phyloP scores from a whole-genome alignment of 768 basidiomycete genomes.

The Kwoniella europaea region DNA sequence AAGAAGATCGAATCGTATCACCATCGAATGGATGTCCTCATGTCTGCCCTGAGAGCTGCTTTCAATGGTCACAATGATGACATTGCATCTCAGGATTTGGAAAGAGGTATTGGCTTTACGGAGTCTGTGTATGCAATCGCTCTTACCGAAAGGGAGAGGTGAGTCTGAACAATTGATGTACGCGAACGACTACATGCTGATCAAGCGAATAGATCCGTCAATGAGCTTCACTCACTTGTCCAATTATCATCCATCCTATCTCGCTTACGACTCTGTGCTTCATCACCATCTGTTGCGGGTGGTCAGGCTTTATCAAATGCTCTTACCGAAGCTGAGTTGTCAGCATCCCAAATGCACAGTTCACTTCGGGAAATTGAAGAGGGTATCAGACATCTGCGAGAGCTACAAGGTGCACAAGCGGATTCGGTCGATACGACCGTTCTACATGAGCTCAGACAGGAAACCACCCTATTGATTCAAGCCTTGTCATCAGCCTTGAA shows the following conservation, averaged over 20 bases:
- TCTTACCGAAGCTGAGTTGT: constrained; percentile 13
- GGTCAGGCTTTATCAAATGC: constrained; percentile 1
- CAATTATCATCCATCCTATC: constrained; percentile 17
- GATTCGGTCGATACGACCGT: constrained; percentile 21
- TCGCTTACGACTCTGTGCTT: constrained; percentile 27
- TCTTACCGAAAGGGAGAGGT: constrained; percentile 70
- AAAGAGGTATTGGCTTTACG: constrained; percentile 74
- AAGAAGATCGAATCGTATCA: constrained; percentile 50
- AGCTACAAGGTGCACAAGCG: constrained; percentile 30
- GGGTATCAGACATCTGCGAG: constrained; percentile 37
- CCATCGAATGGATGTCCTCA: constrained; percentile 65
- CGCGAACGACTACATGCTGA: not conserved
- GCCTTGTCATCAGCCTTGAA: constrained; percentile 18
- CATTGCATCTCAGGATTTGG: constrained; percentile 82
- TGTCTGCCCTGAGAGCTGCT: constrained; percentile 70
- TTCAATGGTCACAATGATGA: constrained; percentile 78
- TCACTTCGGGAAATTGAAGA: constrained; percentile 36
- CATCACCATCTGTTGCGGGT: constrained; percentile 26
- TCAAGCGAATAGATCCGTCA: constrained; percentile 1
- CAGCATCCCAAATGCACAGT: constrained; percentile 19
- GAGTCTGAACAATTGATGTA: constrained; percentile 47
- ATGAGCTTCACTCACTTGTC: constrained; percentile 12
- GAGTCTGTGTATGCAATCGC: constrained; percentile 78
- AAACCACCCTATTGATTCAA: constrained; percentile 20
- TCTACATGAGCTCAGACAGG: constrained; percentile 31